Conservation (phyloP, 352 stramenopile genomes). For the Globisporangium nagaii region DNA sequence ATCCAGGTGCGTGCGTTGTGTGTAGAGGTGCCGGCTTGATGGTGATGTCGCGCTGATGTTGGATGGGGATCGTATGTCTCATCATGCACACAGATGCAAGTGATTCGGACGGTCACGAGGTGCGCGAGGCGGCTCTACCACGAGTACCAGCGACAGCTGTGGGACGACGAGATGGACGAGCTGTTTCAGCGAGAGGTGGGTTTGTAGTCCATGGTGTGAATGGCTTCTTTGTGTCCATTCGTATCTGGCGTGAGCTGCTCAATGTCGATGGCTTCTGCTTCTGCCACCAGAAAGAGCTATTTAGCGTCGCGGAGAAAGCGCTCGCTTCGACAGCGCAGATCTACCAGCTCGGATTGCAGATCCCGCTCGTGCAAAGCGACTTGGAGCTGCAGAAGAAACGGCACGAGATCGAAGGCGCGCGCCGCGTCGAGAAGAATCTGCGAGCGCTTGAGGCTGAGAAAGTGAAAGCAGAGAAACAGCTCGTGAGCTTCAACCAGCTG, state of each 20-base stretch:
- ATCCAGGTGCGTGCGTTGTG: slow-evolving; percentile 21
- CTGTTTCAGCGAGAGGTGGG: slow-evolving; percentile 29
- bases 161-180: slow-evolving; percentile 59
- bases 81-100: slow-evolving; percentile 84
- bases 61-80: too few species aligned
- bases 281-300: slow-evolving; percentile 19
- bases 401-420: slow-evolving; percentile 53
- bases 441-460: slow-evolving; percentile 47
- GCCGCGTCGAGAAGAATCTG: slow-evolving; percentile 56
- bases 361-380: slow-evolving; percentile 26
- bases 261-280: too few species aligned
- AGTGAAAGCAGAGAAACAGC: slow-evolving; percentile 33
- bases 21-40: too few species aligned
- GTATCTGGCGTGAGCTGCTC: neutral
- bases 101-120: slow-evolving; percentile 56
- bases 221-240: neutral
- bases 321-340: slow-evolving; percentile 43
- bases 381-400: slow-evolving; percentile 60
- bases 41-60: too few species aligned
- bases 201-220: neutral
- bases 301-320: slow-evolving; percentile 38
- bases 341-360: slow-evolving; percentile 32
- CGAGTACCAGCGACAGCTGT: slow-evolving; percentile 77
- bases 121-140: slow-evolving; percentile 59
- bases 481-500: slow-evolving; percentile 60